A percentile compares a stretch with the other conserved stretches of the same genome.
These are phyloP conservation scores for Capronia coronata DNA, from an alignment of 2,329 filamentous ascomycete species.

Conservation along the genomic window DNA sequence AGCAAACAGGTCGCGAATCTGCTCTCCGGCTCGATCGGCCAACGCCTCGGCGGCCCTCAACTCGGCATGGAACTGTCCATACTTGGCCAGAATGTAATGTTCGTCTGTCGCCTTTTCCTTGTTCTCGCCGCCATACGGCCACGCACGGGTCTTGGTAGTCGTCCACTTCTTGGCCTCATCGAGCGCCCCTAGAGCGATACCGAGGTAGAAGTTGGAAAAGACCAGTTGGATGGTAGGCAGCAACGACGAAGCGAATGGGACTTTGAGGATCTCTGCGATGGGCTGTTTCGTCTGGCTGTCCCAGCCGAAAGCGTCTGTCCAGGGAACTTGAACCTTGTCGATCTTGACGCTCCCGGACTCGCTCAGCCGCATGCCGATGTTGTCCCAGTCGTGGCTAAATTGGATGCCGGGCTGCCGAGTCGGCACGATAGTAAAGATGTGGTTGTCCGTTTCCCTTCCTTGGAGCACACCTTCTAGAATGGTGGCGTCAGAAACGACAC, in stretches of 20 bases:
- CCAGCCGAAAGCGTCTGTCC: slow-evolving; percentile 59
- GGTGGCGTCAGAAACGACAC: slow-evolving; percentile 59
- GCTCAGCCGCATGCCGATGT: slow-evolving; percentile 56
- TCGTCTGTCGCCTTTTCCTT: slow-evolving; percentile 56
- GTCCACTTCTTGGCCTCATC: slow-evolving; percentile 54
- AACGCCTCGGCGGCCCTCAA: slow-evolving; percentile 55
- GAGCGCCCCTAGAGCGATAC: slow-evolving; percentile 55
- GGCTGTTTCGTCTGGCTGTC: slow-evolving; percentile 46
- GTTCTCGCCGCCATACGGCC: slow-evolving; percentile 59
- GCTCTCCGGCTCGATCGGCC: slow-evolving; percentile 50
- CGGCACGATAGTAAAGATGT: slow-evolving; percentile 57
- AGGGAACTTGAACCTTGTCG: slow-evolving; percentile 50
- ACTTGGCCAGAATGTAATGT: slow-evolving; percentile 59
- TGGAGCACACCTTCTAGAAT: slow-evolving; percentile 59
- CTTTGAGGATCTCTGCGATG: slow-evolving; percentile 44
- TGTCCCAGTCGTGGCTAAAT: slow-evolving; percentile 55
- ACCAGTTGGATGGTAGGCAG: slow-evolving; percentile 59
- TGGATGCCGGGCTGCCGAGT: slow-evolving; percentile 54
- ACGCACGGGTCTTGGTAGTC: slow-evolving; percentile 50
- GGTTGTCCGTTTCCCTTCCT: slow-evolving; percentile 51
- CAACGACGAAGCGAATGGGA: slow-evolving; percentile 53
- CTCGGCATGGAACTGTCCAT: slow-evolving; percentile 59
- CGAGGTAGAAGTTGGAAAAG: slow-evolving; percentile 61
- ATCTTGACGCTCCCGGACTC: slow-evolving; percentile 60
- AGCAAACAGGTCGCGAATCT: slow-evolving; percentile 45